Evolutionary conservation across 1,284 basidiomycete species (phyloP).

Genomic region (Taiwanofungus camphoratus): DNA sequence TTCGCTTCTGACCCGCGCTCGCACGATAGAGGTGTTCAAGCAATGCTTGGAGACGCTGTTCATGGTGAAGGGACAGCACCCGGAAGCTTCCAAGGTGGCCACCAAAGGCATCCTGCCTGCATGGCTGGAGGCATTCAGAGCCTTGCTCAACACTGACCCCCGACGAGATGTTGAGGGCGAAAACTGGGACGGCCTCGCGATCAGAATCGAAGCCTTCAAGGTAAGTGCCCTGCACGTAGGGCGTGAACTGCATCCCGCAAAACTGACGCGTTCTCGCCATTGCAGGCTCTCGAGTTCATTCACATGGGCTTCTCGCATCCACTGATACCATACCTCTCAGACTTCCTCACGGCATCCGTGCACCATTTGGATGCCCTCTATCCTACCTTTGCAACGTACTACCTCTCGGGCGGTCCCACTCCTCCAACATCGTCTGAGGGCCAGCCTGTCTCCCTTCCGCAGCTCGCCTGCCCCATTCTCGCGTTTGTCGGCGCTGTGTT

Average conservation of each 20-base stretch:
- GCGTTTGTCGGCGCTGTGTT: slow-evolving; percentile 72
- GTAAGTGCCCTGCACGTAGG: too few species aligned
- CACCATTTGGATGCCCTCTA: slow-evolving; percentile 63
- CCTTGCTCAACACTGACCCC: slow-evolving; percentile 66
- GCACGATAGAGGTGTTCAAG: slow-evolving; percentile 84
- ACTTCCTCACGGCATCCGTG: slow-evolving; percentile 58
- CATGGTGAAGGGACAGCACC: slow-evolving; percentile 93
- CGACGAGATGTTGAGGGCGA: slow-evolving; percentile 50
- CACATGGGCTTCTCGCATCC: slow-evolving; percentile 72
- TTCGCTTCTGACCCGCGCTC: slow-evolving; percentile 73
- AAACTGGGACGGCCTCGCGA: slow-evolving; percentile 74
- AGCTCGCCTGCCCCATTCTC: slow-evolving; percentile 73
- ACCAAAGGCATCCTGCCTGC: slow-evolving; percentile 76
- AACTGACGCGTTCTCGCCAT: too few species aligned
- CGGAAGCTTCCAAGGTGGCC: slow-evolving; percentile 81
- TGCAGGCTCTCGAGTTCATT: slow-evolving; percentile 68
- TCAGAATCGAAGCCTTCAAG: slow-evolving; percentile 78
- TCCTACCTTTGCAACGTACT: slow-evolving; percentile 63
- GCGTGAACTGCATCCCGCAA: too few species aligned
- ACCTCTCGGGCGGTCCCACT: slow-evolving; percentile 49
- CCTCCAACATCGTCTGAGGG: slow-evolving; percentile 64
- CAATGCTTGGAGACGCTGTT: slow-evolving; percentile 87
- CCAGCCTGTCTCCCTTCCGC: slow-evolving; percentile 70
- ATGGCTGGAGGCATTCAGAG: slow-evolving; percentile 85
- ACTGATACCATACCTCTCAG: slow-evolving; percentile 53